These are phyloP conservation scores for Pestalotiopsis sp. DNA, from an alignment of 2,329 filamentous ascomycete species.

Conservation along the genomic window DNA sequence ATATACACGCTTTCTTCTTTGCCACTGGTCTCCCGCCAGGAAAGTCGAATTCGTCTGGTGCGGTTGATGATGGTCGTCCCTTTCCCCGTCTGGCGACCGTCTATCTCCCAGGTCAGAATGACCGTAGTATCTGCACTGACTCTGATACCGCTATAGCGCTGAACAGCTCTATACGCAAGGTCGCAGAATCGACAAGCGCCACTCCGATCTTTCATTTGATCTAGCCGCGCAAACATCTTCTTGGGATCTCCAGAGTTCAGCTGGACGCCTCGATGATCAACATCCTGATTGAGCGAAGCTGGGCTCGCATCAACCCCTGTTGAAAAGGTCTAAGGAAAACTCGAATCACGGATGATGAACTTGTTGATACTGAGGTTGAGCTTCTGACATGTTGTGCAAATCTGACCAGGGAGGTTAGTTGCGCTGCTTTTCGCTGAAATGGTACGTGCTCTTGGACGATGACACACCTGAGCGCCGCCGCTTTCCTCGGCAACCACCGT, in stretches of 20 bases:
- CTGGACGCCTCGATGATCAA: too few relatives aligned
- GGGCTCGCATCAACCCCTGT: too few relatives aligned
- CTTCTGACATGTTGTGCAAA: neutral
- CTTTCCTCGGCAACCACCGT: neutral
- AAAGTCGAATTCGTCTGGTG: neutral
- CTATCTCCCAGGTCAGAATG: neutral
- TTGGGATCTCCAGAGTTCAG: too few relatives aligned
- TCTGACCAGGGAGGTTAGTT: neutral
- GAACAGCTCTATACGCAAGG: neutral
- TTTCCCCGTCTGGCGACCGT: neutral
- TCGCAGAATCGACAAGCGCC: neutral
- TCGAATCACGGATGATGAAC: neutral
- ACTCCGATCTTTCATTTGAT: too few relatives aligned
- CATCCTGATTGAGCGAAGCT: too few relatives aligned
- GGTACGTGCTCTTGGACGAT: neutral
- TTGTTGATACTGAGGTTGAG: neutral
- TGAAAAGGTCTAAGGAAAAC: neutral
- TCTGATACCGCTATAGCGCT: neutral
- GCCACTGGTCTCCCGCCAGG: neutral
- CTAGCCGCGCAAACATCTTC: too few relatives aligned
- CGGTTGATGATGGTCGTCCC: neutral
- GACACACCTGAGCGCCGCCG: neutral
- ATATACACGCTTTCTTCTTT: neutral
- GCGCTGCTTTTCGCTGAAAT: neutral
- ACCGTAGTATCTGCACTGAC: neutral